phyloP scores from a whole-genome alignment of 352 stramenopile species.

The Lagenidium sp. region DNA sequence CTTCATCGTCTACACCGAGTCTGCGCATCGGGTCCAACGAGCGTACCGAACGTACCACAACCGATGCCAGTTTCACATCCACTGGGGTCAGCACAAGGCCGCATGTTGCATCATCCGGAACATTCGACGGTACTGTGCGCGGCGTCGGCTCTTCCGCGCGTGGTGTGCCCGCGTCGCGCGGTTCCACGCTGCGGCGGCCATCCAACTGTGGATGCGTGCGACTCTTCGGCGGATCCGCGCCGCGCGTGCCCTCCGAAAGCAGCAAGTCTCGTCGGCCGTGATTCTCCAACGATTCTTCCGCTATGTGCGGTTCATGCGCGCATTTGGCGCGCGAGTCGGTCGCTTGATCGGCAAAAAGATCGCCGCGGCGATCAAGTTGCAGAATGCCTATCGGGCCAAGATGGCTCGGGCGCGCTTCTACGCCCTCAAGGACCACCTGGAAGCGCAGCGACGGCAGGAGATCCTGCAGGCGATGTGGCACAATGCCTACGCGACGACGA shows the following conservation, averaged over 20 bases:
- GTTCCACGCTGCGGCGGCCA: conserved; percentile 42
- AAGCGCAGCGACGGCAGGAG: conserved; percentile 37
- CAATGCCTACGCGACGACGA: conserved; percentile 59
- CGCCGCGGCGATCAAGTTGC: conserved; percentile 28
- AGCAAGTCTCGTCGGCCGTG: conserved; percentile 8
- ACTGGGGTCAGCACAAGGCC: conserved; percentile 20
- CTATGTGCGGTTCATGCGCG: conserved; percentile 20
- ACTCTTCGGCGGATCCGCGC: conserved; percentile 16
- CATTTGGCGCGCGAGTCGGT: conserved; percentile 29
- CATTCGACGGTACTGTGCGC: conserved; percentile 26
- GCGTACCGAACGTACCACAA: conserved; percentile 28
- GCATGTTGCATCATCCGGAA: conserved; percentile 25
- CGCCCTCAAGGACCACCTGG: conserved; percentile 45
- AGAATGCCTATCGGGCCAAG: conserved; percentile 56
- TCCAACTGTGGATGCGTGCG: conserved; percentile 44
- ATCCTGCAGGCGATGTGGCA: conserved; percentile 56
- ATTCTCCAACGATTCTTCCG: conserved; percentile 45
- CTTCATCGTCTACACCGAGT: conserved; percentile 23
- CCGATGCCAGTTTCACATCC: conserved; percentile 18
- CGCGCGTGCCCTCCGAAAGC: conserved; percentile 4
- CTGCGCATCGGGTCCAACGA: conserved; percentile 23
- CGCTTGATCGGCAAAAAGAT: conserved; percentile 15
- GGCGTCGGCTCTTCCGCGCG: conserved; percentile 20
- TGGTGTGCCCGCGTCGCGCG: conserved; percentile 32
- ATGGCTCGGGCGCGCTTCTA: conserved; percentile 43